Conservation (phyloP, 1,284 basidiomycete genomes). For the Papiliotrema fonsecae region DNA sequence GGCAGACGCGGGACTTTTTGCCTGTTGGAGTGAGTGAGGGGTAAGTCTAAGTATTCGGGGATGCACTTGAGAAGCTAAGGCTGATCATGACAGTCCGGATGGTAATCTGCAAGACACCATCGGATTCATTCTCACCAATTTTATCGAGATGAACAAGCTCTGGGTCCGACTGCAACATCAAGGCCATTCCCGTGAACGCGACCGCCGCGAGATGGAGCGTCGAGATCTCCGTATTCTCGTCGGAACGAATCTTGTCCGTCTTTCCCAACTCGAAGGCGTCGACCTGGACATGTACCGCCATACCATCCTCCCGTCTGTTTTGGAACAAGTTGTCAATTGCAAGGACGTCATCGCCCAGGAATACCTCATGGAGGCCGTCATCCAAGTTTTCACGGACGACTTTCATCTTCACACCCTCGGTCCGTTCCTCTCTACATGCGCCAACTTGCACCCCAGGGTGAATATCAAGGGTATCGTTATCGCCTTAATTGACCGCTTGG, state of each 20-base stretch:
- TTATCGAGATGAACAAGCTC: constrained; percentile 98
- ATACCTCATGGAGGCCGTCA: constrained; percentile 96
- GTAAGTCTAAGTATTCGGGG: constrained; percentile 52
- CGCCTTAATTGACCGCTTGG: constrained; percentile 88
- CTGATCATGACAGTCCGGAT: constrained; percentile 64
- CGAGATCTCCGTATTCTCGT: constrained; percentile 88
- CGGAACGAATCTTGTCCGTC: constrained; percentile 88
- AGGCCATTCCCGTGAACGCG: constrained; percentile 87
- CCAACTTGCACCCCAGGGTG: constrained; percentile 88
- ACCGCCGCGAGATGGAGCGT: constrained; percentile 91
- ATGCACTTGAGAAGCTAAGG: constrained; percentile 4
- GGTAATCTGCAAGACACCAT: constrained; percentile 91
- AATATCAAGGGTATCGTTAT: constrained; percentile 97
- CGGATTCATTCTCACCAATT: constrained; percentile 89
- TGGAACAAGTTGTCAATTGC: constrained; percentile 94
- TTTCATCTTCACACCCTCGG: constrained; percentile 89
- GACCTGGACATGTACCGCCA: constrained; percentile 82
- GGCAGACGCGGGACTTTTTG: constrained; percentile 89
- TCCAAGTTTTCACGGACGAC: constrained; percentile 95
- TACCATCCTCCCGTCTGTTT: constrained; percentile 76
- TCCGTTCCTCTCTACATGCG: constrained; percentile 87
- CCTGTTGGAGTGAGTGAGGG: constrained; percentile 76
- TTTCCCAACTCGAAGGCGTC: constrained; percentile 89
- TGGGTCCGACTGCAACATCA: constrained; percentile 96
- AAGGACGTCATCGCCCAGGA: constrained; percentile 97